These are phyloP conservation scores for Maudiozyma bulderi DNA, from an alignment of 805 yeast genomes.

Conservation along the genomic window DNA sequence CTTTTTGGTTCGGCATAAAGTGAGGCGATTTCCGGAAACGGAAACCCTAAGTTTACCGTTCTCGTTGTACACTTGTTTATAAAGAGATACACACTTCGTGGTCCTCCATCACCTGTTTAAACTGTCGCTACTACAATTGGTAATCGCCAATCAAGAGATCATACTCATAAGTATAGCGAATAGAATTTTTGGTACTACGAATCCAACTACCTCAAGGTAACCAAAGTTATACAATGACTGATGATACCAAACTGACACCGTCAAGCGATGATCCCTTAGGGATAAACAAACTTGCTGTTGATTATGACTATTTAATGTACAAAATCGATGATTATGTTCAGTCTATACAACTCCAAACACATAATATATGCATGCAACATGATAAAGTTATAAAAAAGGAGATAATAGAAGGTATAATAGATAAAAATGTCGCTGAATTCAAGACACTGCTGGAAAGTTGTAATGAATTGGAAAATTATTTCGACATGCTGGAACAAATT, in stretches of 20 bases:
- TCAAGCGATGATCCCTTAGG: constrained; percentile 46
- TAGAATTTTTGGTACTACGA: too few species aligned
- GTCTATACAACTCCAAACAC: constrained; percentile 37
- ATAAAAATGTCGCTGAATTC: constrained; percentile 33
- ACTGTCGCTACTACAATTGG: too few species aligned
- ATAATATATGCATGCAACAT: constrained; percentile 18
- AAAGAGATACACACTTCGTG: too few species aligned
- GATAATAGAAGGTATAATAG: constrained; percentile 27
- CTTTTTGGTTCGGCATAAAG: too few species aligned
- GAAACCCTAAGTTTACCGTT: too few species aligned
- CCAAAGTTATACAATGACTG: not conserved
- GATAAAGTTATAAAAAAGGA: constrained; percentile 19
- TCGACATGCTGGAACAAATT: constrained; percentile 45
- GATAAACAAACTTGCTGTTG: constrained; percentile 47
- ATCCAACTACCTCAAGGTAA: too few species aligned
- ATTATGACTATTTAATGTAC: constrained; percentile 55
- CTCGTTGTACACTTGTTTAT: too few species aligned
- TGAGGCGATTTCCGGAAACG: too few species aligned
- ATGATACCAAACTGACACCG: not conserved
- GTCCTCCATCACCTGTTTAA: too few species aligned
- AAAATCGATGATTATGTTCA: constrained; percentile 50
- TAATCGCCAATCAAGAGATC: too few species aligned
- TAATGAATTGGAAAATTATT: constrained; percentile 41
- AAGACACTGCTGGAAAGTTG: constrained; percentile 37
- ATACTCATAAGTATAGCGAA: too few species aligned